Evolutionary conservation across 2,329 filamentous ascomycete genomes (phyloP).

Genomic region (Ceratocystis cubensis): DNA sequence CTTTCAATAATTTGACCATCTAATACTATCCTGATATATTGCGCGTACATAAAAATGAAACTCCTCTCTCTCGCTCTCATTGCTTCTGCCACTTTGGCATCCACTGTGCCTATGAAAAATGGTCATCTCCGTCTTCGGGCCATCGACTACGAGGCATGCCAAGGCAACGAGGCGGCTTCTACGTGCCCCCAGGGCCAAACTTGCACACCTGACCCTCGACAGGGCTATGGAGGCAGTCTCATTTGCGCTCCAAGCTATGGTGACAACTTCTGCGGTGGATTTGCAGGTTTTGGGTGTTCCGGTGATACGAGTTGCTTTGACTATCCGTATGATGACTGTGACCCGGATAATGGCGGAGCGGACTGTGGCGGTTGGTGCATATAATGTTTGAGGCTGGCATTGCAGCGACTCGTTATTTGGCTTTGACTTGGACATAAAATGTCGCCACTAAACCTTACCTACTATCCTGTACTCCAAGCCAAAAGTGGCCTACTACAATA

Average conservation of each 20-base stretch:
- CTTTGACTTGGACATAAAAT: no score
- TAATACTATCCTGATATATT: no score
- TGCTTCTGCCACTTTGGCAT: neutral
- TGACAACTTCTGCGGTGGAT: neutral
- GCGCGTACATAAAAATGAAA: neutral
- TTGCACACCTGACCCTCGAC: neutral
- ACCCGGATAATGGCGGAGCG: neutral
- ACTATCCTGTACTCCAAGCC: neutral
- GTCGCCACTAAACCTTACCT: no score
- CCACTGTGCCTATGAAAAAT: neutral
- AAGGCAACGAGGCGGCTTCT: neutral
- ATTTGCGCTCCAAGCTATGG: neutral
- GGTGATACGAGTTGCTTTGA: neutral
- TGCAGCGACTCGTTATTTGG: no score
- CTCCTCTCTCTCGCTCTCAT: neutral
- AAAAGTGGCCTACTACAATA: neutral
- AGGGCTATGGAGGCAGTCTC: neutral
- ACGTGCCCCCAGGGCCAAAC: neutral
- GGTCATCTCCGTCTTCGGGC: neutral
- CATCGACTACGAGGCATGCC: neutral
- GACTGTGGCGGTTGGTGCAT: constrained; percentile 4
- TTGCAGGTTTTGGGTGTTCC: neutral
- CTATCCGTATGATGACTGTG: constrained; percentile 8
- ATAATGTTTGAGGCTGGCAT: neutral
- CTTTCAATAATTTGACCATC: neutral